Evolutionary conservation across 2,329 filamentous ascomycete species (phyloP).

Genomic region (Cladosporium sp.): DNA sequence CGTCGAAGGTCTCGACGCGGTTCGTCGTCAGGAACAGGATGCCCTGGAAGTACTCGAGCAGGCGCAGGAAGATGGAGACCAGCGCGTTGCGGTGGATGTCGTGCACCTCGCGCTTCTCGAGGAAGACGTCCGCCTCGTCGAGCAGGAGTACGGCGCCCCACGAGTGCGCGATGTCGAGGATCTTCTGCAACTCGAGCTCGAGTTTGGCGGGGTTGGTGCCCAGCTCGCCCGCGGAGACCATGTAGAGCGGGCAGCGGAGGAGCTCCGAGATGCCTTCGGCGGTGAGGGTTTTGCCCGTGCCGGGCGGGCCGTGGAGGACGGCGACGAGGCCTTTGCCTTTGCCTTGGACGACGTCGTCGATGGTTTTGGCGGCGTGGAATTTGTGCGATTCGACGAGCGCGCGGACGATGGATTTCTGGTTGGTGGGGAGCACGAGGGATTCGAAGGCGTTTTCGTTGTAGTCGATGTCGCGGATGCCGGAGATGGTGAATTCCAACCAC

Average conservation of each 20-base stretch:
- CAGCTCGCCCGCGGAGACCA: slow-evolving; percentile 76
- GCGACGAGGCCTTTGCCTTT: slow-evolving; percentile 83
- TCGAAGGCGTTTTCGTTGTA: slow-evolving; percentile 84
- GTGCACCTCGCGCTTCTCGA: slow-evolving; percentile 77
- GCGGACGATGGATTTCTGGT: slow-evolving; percentile 64
- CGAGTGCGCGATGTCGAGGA: slow-evolving; percentile 77
- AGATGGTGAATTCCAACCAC: slow-evolving; percentile 85
- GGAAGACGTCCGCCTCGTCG: slow-evolving; percentile 80
- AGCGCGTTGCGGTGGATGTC: slow-evolving; percentile 82
- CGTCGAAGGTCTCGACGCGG: slow-evolving; percentile 81
- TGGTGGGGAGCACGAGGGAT: slow-evolving; percentile 66
- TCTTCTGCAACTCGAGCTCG: slow-evolving; percentile 74
- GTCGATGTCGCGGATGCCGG: slow-evolving; percentile 71
- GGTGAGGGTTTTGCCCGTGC: slow-evolving; percentile 84
- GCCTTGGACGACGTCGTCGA: slow-evolving; percentile 68
- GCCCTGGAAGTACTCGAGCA: slow-evolving; percentile 88
- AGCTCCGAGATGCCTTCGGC: slow-evolving; percentile 83
- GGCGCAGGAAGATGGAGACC: slow-evolving; percentile 80
- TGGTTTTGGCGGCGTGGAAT: slow-evolving; percentile 73
- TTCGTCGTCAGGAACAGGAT: slow-evolving; percentile 90
- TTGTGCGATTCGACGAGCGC: slow-evolving; percentile 82
- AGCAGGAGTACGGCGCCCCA: slow-evolving; percentile 84
- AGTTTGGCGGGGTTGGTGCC: slow-evolving; percentile 72
- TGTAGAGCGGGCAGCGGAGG: slow-evolving; percentile 76
- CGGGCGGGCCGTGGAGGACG: slow-evolving; percentile 79